phyloP scores from a whole-genome alignment of 495 filamentous ascomycete species.

The Talaromyces borbonicus region DNA sequence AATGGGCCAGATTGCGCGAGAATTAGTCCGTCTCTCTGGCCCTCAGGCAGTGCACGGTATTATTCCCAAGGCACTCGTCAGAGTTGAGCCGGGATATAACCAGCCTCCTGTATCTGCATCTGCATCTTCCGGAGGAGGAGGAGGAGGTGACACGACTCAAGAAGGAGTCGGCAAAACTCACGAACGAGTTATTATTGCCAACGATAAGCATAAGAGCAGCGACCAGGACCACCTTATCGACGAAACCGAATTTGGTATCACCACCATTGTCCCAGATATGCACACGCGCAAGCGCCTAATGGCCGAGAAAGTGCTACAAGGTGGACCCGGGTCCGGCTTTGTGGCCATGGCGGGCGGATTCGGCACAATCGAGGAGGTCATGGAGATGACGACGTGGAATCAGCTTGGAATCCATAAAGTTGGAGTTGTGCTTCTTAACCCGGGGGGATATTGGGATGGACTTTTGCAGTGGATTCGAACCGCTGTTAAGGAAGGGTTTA shows the following conservation, averaged over 20 bases:
- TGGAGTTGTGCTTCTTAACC: conserved; percentile 73
- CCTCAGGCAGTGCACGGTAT: conserved; percentile 82
- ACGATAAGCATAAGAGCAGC: conserved; percentile 19
- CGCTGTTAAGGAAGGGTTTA: conserved; percentile 67
- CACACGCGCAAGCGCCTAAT: conserved; percentile 89
- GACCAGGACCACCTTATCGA: no score
- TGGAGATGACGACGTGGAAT: conserved; percentile 97
- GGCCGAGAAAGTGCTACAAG: conserved; percentile 73
- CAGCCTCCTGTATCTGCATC: conserved; percentile 12
- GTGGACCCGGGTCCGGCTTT: conserved; percentile 78
- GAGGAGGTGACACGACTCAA: conserved; percentile 8
- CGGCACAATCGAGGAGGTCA: conserved; percentile 91
- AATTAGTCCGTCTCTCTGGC: conserved; percentile 77
- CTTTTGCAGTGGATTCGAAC: conserved; percentile 72
- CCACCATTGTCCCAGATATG: conserved; percentile 88
- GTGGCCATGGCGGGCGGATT: conserved; percentile 84
- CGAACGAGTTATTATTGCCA: conserved; percentile 18
- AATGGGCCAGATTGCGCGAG: conserved; percentile 87
- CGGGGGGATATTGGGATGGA: conserved; percentile 86
- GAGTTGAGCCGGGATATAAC: conserved; percentile 58
- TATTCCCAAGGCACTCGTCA: conserved; percentile 78
- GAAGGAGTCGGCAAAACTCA: conserved; percentile 27
- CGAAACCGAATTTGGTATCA: conserved; percentile 64
- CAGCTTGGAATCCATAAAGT: conserved; percentile 86
- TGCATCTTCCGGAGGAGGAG: not conserved